Evolutionary conservation across 345 rosid genomes (phyloP), one percentile per base, ranked within the genome.

Genomic region (Turnera subulata): DNA sequence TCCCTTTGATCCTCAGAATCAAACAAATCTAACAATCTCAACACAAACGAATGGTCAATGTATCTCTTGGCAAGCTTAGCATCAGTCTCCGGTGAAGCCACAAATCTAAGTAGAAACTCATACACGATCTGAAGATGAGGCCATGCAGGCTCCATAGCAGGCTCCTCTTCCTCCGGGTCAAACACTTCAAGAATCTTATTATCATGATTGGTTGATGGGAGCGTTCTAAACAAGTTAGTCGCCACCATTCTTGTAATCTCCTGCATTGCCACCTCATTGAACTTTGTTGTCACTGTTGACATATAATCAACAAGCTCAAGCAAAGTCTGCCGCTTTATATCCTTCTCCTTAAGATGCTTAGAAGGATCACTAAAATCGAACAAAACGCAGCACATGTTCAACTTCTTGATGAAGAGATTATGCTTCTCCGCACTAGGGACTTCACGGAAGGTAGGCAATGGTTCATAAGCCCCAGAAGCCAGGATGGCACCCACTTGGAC

Each of bases 271-370:
- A 32, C 50, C 45, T 63, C 68, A 56, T 51, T 63, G 68, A 69
- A 69, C 57, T 63, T 69, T 22, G 69, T 49, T n/a, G 76, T 65
- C 26, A 77, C 78, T 1, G 83, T 67, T 0, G 85, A 62, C 2
- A 84, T 70, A 39, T 84, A 87, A 71, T 87, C 95, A 45, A 84
- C 91, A 60, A 84, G 82, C 72, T 87, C 95, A 9, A 80, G 74
- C 55, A 87, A 62, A 44, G 85, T 82, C 73, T 82, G 95, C 65
- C 88, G 69, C 70, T 87, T 87, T n/a, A 82, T 66, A 50, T 87
- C 95, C 71, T 87, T 87, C 80, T 87, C 95, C 55, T 57, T 84
- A 26, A 76, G 68, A 69, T 87, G 82, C 82, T 80, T 84, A 0
- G 82, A 60, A 0, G 80, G 85, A 50, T 84, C 86, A 50, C 39